Percentiles rank a stretch among this genome's conserved stretches.
Conservation (phyloP, 2,329 filamentous ascomycete species). For the Exophiala alcalophila region DNA sequence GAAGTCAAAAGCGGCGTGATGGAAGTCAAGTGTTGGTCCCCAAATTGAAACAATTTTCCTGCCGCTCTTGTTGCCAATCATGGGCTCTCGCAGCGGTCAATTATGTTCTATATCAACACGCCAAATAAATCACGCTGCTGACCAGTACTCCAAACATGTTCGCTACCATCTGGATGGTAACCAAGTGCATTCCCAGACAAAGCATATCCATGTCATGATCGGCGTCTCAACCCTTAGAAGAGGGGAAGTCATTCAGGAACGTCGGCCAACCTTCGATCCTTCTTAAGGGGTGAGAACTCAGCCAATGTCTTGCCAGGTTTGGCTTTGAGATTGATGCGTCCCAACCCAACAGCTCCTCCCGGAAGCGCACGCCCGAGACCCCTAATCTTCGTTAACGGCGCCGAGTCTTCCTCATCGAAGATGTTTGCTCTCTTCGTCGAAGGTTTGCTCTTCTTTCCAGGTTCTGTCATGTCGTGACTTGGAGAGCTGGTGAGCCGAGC, state of each 20-base stretch:
- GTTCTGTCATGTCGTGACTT: constrained; percentile 30
- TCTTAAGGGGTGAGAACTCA: constrained; percentile 70
- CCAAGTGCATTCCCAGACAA: too few species aligned
- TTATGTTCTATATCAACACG: too few species aligned
- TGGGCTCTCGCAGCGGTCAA: too few species aligned
- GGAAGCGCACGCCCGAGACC: constrained; percentile 29
- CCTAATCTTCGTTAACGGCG: constrained; percentile 31
- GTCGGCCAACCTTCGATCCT: constrained; percentile 52
- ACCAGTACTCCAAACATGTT: too few species aligned
- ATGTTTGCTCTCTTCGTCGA: constrained; percentile 61
- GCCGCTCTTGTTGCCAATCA: too few species aligned
- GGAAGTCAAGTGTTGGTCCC: too few species aligned
- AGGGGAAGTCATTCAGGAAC: constrained; percentile 6
- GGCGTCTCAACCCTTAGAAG: too few species aligned
- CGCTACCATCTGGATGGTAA: too few species aligned
- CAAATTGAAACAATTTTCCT: too few species aligned
- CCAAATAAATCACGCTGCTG: too few species aligned
- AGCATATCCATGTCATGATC: too few species aligned
- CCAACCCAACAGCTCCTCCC: constrained; percentile 25
- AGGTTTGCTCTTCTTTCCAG: constrained; percentile 67
- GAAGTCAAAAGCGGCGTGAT: too few species aligned
- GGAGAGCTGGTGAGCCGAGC: constrained; percentile 26
- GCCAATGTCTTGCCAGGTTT: constrained; percentile 42
- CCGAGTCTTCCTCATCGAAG: constrained; percentile 70
- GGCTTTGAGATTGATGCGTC: constrained; percentile 28